phyloP scores from a whole-genome alignment of 179 eudicot genomes.

The Spinacia oleracea region DNA sequence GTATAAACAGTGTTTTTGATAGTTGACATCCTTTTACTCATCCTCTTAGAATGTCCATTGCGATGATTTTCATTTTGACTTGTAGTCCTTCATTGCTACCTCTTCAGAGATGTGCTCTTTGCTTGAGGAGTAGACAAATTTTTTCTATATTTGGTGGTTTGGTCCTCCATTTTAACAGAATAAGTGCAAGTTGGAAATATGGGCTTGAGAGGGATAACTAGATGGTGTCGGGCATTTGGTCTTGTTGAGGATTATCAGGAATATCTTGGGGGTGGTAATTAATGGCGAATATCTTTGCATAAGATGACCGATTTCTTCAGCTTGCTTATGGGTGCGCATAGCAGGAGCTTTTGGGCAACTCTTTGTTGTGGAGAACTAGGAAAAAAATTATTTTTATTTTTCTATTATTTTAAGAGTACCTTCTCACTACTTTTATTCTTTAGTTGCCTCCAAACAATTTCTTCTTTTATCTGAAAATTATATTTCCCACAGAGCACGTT shows the following conservation, averaged over 20 bases:
- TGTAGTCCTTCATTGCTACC: neutral
- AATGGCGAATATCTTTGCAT: neutral
- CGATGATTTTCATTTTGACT: neutral
- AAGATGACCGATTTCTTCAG: neutral
- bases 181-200: neutral
- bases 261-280: neutral
- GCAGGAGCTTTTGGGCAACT: neutral
- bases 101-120: neutral
- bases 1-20: neutral
- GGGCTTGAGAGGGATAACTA: neutral
- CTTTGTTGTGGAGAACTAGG: neutral
- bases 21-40: neutral
- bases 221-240: neutral
- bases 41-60: neutral
- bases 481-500: constrained; percentile 74
- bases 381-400: neutral
- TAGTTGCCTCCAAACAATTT: neutral
- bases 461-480: neutral
- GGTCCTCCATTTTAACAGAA: neutral
- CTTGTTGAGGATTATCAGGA: too few relatives aligned
- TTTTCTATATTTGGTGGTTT: neutral
- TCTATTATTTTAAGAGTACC: neutral
- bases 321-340: neutral
- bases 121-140: neutral
- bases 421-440: neutral